These are phyloP conservation scores for Debaryomyces sp. DNA, from an alignment of 1,139 yeast species.

Conservation along the genomic window DNA sequence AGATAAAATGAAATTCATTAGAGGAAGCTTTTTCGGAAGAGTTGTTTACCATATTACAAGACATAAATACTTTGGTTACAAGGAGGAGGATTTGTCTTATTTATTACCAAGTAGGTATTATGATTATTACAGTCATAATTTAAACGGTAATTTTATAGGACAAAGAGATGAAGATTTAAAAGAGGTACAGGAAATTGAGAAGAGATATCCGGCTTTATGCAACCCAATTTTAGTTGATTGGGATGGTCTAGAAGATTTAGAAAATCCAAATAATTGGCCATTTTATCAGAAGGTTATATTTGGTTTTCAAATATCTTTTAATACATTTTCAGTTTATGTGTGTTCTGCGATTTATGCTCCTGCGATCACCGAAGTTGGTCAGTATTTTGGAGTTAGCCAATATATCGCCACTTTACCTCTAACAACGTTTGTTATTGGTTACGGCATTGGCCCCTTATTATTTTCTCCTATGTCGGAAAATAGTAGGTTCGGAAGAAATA, in stretches of 20 bases:
- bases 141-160: not conserved
- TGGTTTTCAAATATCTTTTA: constrained; percentile 22
- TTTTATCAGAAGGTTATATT: constrained; percentile 20
- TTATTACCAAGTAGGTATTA: constrained; percentile 24
- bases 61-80: constrained; percentile 26
- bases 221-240: constrained; percentile 12
- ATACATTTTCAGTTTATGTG: constrained; percentile 29
- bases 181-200: constrained; percentile 9
- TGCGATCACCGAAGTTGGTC: constrained; percentile 35
- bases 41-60: constrained; percentile 29
- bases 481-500: constrained; percentile 54
- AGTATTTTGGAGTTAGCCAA: constrained; percentile 45
- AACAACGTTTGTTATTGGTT: constrained; percentile 49
- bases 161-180: constrained; percentile 18
- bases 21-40: constrained; percentile 35
- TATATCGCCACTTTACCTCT: constrained; percentile 49
- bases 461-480: constrained; percentile 58
- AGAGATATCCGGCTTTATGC: not conserved
- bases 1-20: constrained; percentile 16
- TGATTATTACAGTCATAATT: not conserved
- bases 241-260: constrained; percentile 35
- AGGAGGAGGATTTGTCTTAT: constrained; percentile 33
- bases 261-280: constrained; percentile 36
- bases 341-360: constrained; percentile 35
- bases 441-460: constrained; percentile 58